phyloP scores from a whole-genome alignment of 148 eudicot species.

The Suaeda aralocaspica region DNA sequence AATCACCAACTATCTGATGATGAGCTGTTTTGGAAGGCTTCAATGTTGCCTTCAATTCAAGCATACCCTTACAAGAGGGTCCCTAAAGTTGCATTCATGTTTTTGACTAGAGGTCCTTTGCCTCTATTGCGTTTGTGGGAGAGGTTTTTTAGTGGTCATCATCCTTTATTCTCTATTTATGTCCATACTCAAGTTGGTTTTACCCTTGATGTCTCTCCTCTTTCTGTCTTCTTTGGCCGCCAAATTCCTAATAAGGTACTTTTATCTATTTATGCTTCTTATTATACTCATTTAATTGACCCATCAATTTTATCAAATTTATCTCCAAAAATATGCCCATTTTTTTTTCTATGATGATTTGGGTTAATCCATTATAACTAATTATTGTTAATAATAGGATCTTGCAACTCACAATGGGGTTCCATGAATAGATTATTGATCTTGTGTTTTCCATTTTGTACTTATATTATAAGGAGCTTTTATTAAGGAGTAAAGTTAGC shows the following conservation, averaged over 20 bases:
- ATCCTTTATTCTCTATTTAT: neutral
- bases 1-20: conserved; percentile 1
- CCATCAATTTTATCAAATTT: no score
- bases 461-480: no score
- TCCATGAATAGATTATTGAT: no score
- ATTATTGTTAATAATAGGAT: no score
- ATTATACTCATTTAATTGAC: no score
- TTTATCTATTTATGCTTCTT: no score
- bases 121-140: conserved; percentile 14
- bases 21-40: conserved; percentile 12
- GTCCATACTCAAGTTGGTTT: conserved; percentile 2
- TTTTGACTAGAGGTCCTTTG: conserved; percentile 13
- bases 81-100: conserved; percentile 13
- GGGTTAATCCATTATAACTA: no score
- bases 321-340: no score
- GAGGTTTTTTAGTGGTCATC: neutral
- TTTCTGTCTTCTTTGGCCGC: conserved; percentile 16
- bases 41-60: conserved; percentile 5
- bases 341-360: no score
- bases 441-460: no score
- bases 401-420: no score
- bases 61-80: conserved; percentile 11
- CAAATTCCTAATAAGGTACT: conserved; percentile 11
- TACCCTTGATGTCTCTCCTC: neutral
- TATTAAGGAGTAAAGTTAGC: no score